Evolutionary conservation across 2,329 filamentous ascomycete species (phyloP), one percentile per base, ranked within the genome.

Genomic region (Pseudogymnoascus sp.): DNA sequence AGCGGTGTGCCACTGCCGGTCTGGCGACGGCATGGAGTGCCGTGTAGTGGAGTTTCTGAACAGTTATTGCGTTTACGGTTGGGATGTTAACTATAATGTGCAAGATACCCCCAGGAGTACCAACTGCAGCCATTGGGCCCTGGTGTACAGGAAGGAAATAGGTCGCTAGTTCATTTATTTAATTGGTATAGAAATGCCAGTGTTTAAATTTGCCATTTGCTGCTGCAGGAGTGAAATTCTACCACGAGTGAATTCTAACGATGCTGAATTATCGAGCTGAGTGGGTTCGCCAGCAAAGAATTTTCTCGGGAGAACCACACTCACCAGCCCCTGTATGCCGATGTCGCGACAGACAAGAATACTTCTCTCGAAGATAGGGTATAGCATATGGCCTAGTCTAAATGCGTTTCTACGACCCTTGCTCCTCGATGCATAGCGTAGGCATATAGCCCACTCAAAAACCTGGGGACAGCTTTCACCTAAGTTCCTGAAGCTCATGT

Each of bases 31-130:
- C 28, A 18, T 10, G n/a, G n/a, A 7, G 3, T 14, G 28, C 16
- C 25, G 25, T 56, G 18, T 33, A 16, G 50, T 56, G 50, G 50
- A 56, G 50, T 56, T 56, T 33, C 25, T 56, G 50, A 56, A 53
- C 25, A 53, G 47, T 53, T 53, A 53, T 56, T 56, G 50, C n/a
- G 25, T 56, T 56, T 56, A 33, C 28, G 50, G 50, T 33, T 56
- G 50, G 50, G 50, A 56, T 56, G 50, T 56, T 56, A 56, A 56
- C 50, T 56, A 56, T 28, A 28, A 53, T 56, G 50, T 56, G 50
- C 50, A 56, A 56, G 50, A 56, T 56, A 56, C 50, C 50, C 50
- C 50, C 50, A 56, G 50, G 50, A 53, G 50, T 18, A 56, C 50
- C 8, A 56, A 56, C 50, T 56, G 50, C 50, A 56, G 50, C 50